Base-by-base conservation (phyloP, 176 grass and related monocot genomes). In the Oropetium thomaeum region DNA sequence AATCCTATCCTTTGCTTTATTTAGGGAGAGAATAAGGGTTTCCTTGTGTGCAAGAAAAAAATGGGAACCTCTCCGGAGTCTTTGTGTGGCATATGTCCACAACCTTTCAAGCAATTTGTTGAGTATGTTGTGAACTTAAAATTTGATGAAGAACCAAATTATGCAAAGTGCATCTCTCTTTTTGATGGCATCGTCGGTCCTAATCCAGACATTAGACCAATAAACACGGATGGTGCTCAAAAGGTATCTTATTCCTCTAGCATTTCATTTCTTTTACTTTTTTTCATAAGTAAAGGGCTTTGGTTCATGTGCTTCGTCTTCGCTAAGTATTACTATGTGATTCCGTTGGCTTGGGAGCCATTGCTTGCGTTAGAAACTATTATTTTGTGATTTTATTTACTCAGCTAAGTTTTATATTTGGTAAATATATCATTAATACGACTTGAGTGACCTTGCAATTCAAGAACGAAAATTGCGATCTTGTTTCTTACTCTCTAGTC, bases 1-100 rank as follows among this genome's bases (percentile, higher is more conserved):
- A 17, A 16, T 65, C 63, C 19, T 48, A 71, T 65, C 69, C 12
- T 27, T 76, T 23, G 84, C 62, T 80, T 37, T 52, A 73, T 81
- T 58, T 79, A 97, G 95, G 95, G 94, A 40, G 95, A 97, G 77
- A 97, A 87, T 77, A 97, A 97, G 85, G 88, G 95, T 35, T 97
- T 93, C 77, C 88, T 91, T 74, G 95, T 97, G 81, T 93, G 88
- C 74, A 97, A 97, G 88, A 97, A 89, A 85, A 97, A 97, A 76
- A 93, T 97, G 95, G 62, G 65, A 7, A 93, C 88, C 16, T 93
- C 95, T 42, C 88, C 95, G 14, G 94, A 93, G 67, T 81, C 88
- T 65, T 73, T 97, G n/a, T 97, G 95, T 80, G 90, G 78, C 55
- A 93, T 85, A 65, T 93, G 95, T 54, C 91, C 95, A 57, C 95